A percentile compares a stretch with the other conserved stretches of the same genome.
Evolutionary conservation across 1,284 basidiomycete species (phyloP).

Genomic region (Ustilago loliicola): DNA sequence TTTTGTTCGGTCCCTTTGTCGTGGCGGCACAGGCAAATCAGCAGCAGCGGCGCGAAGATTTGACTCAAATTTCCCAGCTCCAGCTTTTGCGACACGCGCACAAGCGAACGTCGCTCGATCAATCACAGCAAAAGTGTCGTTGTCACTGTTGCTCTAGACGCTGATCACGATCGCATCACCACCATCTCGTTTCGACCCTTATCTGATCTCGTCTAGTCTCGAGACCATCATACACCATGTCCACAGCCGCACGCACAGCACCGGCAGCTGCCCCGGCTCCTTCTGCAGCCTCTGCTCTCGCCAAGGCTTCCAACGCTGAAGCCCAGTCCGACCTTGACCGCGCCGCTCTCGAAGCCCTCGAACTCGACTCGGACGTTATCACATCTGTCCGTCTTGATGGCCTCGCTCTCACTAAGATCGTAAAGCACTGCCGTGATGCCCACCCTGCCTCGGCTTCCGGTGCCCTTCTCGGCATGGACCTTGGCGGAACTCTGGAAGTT

Average conservation of each 20-base stretch:
- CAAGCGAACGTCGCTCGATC: constrained; percentile 5
- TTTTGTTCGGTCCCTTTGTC: background rate
- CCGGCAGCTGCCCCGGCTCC: constrained; percentile 22
- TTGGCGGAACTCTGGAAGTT: constrained; percentile 67
- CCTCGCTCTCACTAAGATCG: constrained; percentile 68
- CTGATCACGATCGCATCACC: constrained; percentile 5
- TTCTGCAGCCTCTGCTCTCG: constrained; percentile 20
- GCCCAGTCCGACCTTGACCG: constrained; percentile 52
- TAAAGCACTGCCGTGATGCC: constrained; percentile 69
- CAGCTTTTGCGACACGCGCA: constrained; percentile 7
- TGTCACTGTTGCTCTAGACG: constrained; percentile 10
- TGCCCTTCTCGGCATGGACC: constrained; percentile 67
- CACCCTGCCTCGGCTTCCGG: constrained; percentile 67
- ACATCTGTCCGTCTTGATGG: constrained; percentile 67
- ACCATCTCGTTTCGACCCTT: constrained; percentile 20
- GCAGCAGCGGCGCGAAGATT: constrained; percentile 10
- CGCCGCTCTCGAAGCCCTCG: constrained; percentile 58
- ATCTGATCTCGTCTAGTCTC: constrained; percentile 3
- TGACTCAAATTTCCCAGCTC: constrained; percentile 11
- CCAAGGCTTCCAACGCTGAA: constrained; percentile 27
- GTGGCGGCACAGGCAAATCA: background rate
- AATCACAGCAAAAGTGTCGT: background rate
- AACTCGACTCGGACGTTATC: constrained; percentile 65
- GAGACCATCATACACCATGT: constrained; percentile 27
- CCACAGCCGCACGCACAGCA: constrained; percentile 36